phyloP scores from a whole-genome alignment of 495 filamentous ascomycete species.

The Letharia lupina region DNA sequence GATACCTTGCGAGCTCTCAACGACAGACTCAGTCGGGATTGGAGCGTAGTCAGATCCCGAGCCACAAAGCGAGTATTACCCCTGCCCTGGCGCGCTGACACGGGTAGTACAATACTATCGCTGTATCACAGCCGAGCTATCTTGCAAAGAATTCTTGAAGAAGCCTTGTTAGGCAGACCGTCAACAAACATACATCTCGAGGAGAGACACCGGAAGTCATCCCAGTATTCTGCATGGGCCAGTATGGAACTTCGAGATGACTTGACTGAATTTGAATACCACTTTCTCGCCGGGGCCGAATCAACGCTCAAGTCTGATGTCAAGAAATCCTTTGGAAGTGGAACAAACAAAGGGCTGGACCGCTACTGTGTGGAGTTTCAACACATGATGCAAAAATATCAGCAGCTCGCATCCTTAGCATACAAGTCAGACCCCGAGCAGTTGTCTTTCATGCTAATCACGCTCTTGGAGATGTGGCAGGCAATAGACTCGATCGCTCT shows the following conservation, averaged over 20 bases:
- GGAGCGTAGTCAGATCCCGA: slow-evolving; percentile 30
- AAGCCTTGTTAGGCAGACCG: slow-evolving; percentile 8
- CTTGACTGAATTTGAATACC: neutral
- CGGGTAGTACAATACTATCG: slow-evolving; percentile 4
- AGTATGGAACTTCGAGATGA: neutral
- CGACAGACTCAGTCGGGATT: slow-evolving; percentile 26
- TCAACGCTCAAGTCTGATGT: neutral
- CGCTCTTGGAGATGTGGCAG: slow-evolving; percentile 53
- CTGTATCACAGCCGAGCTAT: slow-evolving; percentile 28
- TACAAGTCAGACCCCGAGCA: slow-evolving; percentile 41
- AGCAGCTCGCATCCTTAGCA: slow-evolving; percentile 28
- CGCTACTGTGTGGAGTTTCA: slow-evolving; percentile 31
- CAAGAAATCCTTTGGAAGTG: neutral
- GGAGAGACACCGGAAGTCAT: slow-evolving; percentile 1
- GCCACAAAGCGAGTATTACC: slow-evolving; percentile 29
- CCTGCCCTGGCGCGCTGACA: slow-evolving; percentile 34
- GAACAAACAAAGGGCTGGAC: neutral
- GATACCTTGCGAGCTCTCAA: slow-evolving; percentile 27
- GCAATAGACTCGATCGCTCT: slow-evolving; percentile 36
- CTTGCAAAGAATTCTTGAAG: slow-evolving; percentile 24
- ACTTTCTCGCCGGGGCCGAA: neutral
- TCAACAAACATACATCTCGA: slow-evolving; percentile 2
- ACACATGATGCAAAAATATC: slow-evolving; percentile 31
- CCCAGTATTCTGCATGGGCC: neutral
- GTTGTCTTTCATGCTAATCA: slow-evolving; percentile 52